These are phyloP conservation scores for Lactifluus piperatus DNA, from an alignment of 768 basidiomycete genomes.

Conservation along the genomic window DNA sequence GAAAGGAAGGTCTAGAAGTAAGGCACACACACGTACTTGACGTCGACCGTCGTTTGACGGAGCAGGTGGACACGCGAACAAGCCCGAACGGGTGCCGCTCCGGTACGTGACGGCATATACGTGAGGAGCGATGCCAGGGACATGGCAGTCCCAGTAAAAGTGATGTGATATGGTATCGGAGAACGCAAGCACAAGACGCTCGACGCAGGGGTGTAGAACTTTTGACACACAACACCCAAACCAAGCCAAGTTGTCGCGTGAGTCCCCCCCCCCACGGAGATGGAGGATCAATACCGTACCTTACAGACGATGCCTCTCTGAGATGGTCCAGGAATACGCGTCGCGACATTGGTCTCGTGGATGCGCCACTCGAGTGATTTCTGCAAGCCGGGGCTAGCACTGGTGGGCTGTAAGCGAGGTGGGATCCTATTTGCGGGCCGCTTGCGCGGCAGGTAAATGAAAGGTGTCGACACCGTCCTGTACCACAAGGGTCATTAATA, in stretches of 20 bases:
- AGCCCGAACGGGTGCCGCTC: conserved; percentile 24
- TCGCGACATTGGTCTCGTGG: conserved; percentile 31
- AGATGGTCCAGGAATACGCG: conserved; percentile 3
- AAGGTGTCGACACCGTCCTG: conserved; percentile 50
- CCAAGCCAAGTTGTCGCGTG: neutral
- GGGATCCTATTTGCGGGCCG: conserved; percentile 50
- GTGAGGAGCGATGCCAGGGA: conserved; percentile 56
- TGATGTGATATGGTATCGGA: conserved; percentile 60
- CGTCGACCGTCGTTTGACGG: conserved; percentile 62
- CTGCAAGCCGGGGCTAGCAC: conserved; percentile 33
- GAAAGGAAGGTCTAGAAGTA: neutral
- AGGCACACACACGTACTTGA: conserved; percentile 30
- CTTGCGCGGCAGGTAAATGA: conserved; percentile 59
- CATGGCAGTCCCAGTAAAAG: conserved; percentile 44
- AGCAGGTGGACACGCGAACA: conserved; percentile 51
- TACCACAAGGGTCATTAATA: neutral
- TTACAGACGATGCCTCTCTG: neutral
- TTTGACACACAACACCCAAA: no score
- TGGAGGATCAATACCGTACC: neutral
- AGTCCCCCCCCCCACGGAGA: neutral
- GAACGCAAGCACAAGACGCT: conserved; percentile 49
- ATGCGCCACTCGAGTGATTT: conserved; percentile 43
- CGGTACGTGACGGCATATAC: conserved; percentile 39
- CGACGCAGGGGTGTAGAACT: conserved; percentile 48
- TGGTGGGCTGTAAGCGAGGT: conserved; percentile 29